Evolutionary conservation across 495 filamentous ascomycete genomes (phyloP), one percentile per base, ranked within the genome.

Genomic region (Penicillium chermesinum): DNA sequence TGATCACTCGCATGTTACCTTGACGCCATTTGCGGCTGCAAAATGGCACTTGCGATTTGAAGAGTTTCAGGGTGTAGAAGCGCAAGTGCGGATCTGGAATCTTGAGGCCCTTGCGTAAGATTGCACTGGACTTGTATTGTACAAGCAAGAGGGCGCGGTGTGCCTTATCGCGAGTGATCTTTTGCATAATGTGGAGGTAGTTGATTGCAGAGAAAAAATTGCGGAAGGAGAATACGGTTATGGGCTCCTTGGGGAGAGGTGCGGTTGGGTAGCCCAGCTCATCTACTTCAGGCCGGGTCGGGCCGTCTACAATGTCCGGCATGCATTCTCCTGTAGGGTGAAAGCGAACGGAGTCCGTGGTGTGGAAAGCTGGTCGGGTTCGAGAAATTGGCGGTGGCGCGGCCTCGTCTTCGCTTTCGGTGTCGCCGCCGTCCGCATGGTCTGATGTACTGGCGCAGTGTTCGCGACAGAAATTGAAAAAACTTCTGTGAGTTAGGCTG

Each of bases 21-120:
- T 98, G 93, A 14, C 93, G 83, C 93, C 93, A 98, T 70, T 98
- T 98, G 12, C 93, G 83, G 15, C 93, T 91, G 65, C 93, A 97
- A 71, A 94, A 98, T 12, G 93, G 93, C 1, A 97, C 93, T 61
- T 97, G 94, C 47, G 87, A 89, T 66, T 98, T 98, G 82, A 96
- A 96, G 0, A 98, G 79, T 62, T 98, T 98, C 58, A 98, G 82
- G 7, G 91, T 95, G 71, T 96, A 96, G 20, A 91, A 82, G 7
- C 94, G 85, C 15, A 98, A 77, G 50, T 89, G 75, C 0, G 81
- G 85, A 59, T 97, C 89, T 1, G 90, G 90, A 30, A 95, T 87
- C 56, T 95, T 94, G 22, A 98, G 80, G 4, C 83, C 78, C 62
- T 95, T 95, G 46, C 88, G 86, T 9, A 98, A 77, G 54, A 95